These are phyloP conservation scores for Agaricus sinodeliciosus DNA, from an alignment of 768 basidiomycete species.

Conservation along the genomic window DNA sequence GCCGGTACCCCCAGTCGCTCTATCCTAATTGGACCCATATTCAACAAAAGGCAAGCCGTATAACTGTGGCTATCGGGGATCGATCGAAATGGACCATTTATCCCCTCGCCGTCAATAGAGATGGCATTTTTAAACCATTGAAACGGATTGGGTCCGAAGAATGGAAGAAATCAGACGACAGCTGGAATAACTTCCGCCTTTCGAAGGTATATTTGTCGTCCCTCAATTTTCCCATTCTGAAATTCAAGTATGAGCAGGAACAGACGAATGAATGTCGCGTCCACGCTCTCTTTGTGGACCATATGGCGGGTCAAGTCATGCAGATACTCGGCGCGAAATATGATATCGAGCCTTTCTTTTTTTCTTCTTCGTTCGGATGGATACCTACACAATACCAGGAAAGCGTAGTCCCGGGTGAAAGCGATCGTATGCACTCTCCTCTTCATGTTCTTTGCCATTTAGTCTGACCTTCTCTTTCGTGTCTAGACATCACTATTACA, in stretches of 20 bases:
- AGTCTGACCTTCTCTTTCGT: background rate
- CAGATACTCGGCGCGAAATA: constrained; percentile 48
- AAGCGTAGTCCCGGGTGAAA: constrained; percentile 25
- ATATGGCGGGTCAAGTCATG: constrained; percentile 39
- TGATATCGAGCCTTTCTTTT: constrained; percentile 64
- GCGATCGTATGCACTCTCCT: constrained; percentile 51
- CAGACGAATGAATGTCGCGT: constrained; percentile 28
- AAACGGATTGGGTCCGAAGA: constrained; percentile 1
- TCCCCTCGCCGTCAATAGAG: constrained; percentile 24
- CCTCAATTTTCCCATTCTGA: background rate
- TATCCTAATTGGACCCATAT: constrained; percentile 44
- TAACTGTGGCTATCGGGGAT: constrained; percentile 22
- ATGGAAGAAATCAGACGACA: constrained; percentile 14
- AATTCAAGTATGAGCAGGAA: constrained; percentile 3
- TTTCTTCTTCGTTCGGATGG: constrained; percentile 59
- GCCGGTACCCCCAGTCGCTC: constrained; percentile 26
- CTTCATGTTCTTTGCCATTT: constrained; percentile 37
- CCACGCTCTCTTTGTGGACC: constrained; percentile 41
- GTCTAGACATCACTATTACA: constrained; percentile 42
- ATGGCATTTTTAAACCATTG: constrained; percentile 23
- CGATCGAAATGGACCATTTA: constrained; percentile 20
- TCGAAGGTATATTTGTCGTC: constrained; percentile 19
- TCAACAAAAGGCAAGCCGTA: constrained; percentile 29
- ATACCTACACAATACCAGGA: constrained; percentile 64
- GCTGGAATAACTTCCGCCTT: constrained; percentile 28